Conservation (phyloP, 805 yeast genomes). For the Lipomyces yamadae region DNA sequence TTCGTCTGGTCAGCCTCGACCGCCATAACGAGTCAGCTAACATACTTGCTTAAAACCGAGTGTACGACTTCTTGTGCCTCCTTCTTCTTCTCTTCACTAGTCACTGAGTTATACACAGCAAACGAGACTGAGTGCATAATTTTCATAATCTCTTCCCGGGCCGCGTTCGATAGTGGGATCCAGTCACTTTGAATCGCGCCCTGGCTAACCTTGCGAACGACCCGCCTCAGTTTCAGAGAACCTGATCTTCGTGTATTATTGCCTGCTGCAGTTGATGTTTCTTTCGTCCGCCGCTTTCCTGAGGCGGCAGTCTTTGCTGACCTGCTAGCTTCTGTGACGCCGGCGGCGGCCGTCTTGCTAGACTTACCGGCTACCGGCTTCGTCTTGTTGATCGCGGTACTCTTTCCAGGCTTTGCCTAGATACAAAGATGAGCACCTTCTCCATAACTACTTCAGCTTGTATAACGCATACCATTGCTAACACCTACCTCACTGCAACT, state of each 20-base stretch:
- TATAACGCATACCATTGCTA: not conserved
- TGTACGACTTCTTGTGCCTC: slow-evolving; percentile 24
- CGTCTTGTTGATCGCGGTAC: not conserved
- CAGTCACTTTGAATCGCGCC: slow-evolving; percentile 20
- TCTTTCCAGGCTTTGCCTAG: not conserved
- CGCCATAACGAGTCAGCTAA: not conserved
- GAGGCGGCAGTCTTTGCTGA: not conserved
- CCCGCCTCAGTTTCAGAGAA: slow-evolving; percentile 11
- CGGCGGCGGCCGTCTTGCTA: not conserved
- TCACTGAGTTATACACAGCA: slow-evolving; percentile 17
- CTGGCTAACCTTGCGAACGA: slow-evolving; percentile 15
- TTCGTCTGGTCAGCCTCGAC: slow-evolving; percentile 5
- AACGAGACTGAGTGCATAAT: slow-evolving; percentile 20
- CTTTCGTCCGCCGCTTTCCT: not conserved
- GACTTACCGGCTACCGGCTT: not conserved
- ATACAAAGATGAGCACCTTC: not conserved
- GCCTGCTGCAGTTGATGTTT: not conserved
- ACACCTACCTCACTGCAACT: not conserved
- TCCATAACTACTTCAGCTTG: not conserved
- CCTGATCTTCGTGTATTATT: not conserved
- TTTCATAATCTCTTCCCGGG: slow-evolving; percentile 25
- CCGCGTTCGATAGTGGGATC: slow-evolving; percentile 18
- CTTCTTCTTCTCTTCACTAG: slow-evolving; percentile 18
- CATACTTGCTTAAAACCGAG: slow-evolving; percentile 12
- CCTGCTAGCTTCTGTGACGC: not conserved